Percentiles rank a stretch among this genome's conserved stretches.
phyloP scores from a whole-genome alignment of 805 yeast genomes.

The Yarrowia yakushimensis region DNA sequence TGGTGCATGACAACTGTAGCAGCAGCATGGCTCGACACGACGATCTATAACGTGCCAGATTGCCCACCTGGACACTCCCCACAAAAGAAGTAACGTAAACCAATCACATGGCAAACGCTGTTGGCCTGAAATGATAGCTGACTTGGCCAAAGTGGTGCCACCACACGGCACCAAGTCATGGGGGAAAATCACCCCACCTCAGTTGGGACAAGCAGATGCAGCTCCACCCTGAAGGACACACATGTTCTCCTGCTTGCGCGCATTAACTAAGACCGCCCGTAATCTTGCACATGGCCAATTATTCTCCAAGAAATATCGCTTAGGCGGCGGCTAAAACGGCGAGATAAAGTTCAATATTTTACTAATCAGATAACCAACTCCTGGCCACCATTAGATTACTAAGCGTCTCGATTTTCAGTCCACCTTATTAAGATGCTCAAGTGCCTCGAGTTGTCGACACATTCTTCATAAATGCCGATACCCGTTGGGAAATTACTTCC shows the following conservation, averaged over 20 bases:
- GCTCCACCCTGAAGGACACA: background rate
- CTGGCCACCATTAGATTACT: no score
- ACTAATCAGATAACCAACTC: no score
- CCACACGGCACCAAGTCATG: background rate
- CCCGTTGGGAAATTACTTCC: no score
- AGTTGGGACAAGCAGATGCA: background rate
- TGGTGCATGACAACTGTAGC: slow-evolving; percentile 1
- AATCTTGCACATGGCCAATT: background rate
- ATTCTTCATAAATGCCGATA: no score
- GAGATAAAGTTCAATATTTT: no score
- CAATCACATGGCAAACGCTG: background rate
- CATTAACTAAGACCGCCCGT: background rate
- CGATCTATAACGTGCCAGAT: background rate
- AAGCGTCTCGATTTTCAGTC: no score
- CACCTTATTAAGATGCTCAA: no score
- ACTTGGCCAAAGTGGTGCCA: no score
- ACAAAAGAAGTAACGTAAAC: background rate
- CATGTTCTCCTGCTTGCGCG: background rate
- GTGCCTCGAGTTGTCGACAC: no score
- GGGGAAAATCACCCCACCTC: background rate
- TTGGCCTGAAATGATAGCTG: no score
- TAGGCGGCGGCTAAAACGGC: background rate
- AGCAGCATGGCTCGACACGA: no score
- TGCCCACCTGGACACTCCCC: background rate
- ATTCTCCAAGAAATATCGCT: background rate